Base-by-base conservation (phyloP, 1,284 basidiomycete species). In the Kalmanozyma brasiliensis region DNA sequence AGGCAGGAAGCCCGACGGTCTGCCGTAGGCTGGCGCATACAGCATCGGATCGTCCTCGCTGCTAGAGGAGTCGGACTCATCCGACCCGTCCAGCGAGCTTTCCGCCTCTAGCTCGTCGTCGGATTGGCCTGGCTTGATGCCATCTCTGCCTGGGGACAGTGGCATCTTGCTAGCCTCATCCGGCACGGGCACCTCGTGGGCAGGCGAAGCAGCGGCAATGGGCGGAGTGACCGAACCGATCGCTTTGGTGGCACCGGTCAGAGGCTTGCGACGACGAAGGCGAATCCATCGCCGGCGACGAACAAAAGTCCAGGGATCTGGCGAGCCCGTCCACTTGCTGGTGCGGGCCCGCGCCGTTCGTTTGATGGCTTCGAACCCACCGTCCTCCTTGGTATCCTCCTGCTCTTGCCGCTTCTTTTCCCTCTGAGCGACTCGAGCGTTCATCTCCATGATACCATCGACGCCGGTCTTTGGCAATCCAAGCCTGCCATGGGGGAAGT, bases 281-380 rank as follows among this genome's bases (percentile, higher is more conserved):
- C 79, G 69, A 19, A 81, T 76, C 79, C 79, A 81, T 13, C 79
- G 56, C 19, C 79, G 55, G 9, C 79, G 69, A 19, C 79, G 57
- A 19, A 81, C 79, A 55, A 78, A 81, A 6, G 74, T 78, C 45
- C 56, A 75, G 0, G 70, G 56, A 45, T 67, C 71, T 3, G 74
- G 70, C 34, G 55, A 44, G 13, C 77, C 77, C 3, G 49, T 67
- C 79, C 79, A 81, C 49, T 78, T 79, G 34, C 47, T 62, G 17
- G 66, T 49, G 7, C 76, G 60, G 2, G 63, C 59, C 11, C 67
- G 64, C 14, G 75, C 73, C n/a, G 68, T 60, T 10, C 79, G 64
- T 53, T 76, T 76, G 42, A 80, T 41, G 1, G 79, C 77, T 55
- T 79, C 78, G 11, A 81, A 52, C 19, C 79, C 79, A n/a, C 67